Evolutionary conservation across 768 basidiomycete genomes (phyloP).

Genomic region (Obba rivulosa): DNA sequence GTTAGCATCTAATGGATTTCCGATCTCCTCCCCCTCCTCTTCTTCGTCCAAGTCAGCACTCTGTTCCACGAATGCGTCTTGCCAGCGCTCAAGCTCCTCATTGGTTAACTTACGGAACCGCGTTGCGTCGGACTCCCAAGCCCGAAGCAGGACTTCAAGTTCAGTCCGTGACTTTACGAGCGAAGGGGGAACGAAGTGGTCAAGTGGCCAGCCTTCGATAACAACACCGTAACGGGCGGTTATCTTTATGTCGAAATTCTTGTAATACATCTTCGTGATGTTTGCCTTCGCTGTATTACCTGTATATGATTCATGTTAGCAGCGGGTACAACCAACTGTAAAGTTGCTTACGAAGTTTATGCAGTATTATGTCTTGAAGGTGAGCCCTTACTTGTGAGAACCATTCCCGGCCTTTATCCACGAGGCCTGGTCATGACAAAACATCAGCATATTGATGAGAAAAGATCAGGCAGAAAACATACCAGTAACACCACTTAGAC

Average conservation of each 20-base stretch:
- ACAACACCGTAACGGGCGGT: constrained; percentile 13
- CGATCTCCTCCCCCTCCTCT: too few species aligned
- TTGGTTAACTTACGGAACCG: constrained; percentile 11
- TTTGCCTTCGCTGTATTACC: neutral
- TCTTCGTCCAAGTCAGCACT: too few species aligned
- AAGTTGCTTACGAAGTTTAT: constrained; percentile 3
- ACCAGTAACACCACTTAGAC: neutral
- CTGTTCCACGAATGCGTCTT: neutral
- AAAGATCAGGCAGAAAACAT: neutral
- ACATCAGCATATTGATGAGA: neutral
- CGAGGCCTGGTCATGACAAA: neutral
- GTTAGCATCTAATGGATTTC: too few species aligned
- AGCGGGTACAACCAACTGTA: neutral
- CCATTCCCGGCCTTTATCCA: neutral
- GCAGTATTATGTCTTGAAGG: neutral
- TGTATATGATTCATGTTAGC: neutral
- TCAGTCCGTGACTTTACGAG: constrained; percentile 9
- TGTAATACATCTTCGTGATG: constrained; percentile 13
- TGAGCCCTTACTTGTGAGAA: neutral
- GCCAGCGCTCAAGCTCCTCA: constrained; percentile 10
- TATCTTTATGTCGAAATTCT: constrained; percentile 16
- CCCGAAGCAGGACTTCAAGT: constrained; percentile 7
- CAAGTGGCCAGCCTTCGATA: constrained; percentile 18
- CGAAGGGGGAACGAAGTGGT: constrained; percentile 12
- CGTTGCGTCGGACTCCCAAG: constrained; percentile 13